phyloP scores from a whole-genome alignment of 2,329 filamentous ascomycete genomes.

The Cercospora sesami region DNA sequence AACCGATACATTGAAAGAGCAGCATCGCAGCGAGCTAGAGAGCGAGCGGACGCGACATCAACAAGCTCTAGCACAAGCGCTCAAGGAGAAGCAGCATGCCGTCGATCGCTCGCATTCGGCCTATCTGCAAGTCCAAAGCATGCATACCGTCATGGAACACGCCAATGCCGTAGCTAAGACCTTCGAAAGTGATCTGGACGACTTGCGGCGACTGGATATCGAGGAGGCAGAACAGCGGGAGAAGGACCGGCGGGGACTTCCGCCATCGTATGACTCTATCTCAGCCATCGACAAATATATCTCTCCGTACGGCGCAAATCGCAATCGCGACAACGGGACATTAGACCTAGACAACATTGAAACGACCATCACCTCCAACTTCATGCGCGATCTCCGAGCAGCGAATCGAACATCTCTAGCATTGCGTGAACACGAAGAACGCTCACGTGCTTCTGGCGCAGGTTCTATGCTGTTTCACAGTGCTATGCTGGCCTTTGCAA shows the following conservation, averaged over 20 bases:
- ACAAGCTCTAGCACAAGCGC: not conserved
- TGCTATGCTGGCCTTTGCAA: conserved; percentile 7
- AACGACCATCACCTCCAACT: not conserved
- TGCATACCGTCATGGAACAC: conserved; percentile 14
- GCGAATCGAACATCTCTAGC: conserved; percentile 9
- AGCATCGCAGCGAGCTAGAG: not conserved
- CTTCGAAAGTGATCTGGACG: conserved; percentile 28
- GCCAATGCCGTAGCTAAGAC: conserved; percentile 5
- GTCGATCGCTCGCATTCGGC: not conserved
- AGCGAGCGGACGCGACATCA: conserved; percentile 6
- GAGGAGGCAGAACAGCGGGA: conserved; percentile 22
- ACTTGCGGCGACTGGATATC: conserved; percentile 24
- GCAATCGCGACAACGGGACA: conserved; percentile 9
- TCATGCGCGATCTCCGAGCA: conserved; percentile 1
- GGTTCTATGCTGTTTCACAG: conserved; percentile 8
- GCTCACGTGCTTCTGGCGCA: not conserved
- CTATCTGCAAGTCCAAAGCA: not conserved
- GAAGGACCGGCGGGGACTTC: conserved; percentile 18
- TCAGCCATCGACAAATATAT: conserved; percentile 24
- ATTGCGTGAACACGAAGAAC: conserved; percentile 8
- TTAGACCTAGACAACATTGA: conserved; percentile 3
- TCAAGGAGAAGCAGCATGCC: conserved; percentile 6
- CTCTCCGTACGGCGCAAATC: conserved; percentile 22
- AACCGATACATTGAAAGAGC: conserved; percentile 8
- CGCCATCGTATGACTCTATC: conserved; percentile 33